Evolutionary conservation across 2,329 filamentous ascomycete species (phyloP), one percentile per base, ranked within the genome.

Genomic region (Penicillium sp.): DNA sequence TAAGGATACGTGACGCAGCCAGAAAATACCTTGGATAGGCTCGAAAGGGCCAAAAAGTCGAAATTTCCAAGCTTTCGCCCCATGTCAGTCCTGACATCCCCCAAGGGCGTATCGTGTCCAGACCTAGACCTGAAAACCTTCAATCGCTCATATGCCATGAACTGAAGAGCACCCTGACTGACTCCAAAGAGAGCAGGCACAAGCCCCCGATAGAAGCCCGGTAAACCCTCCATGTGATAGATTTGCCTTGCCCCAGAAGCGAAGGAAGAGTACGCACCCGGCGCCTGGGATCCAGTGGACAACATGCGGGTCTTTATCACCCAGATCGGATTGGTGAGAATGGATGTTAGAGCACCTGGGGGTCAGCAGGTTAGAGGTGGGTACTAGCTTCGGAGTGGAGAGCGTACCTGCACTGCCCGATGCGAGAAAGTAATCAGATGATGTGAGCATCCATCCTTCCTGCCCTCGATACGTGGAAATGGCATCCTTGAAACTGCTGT

Each of bases 281-380:
- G 82, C 5, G 84, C 80, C 48, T 82, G 79, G 44, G 83, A 82
- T 60, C 94, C 89, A 4, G 89, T 92, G 27, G 91, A 90, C 22
- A 97, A 79, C 91, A 99, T 97, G 57, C 94, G 88, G 8, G 92
- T 97, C 78, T 97, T 97, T 70, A 99, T 85, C 2, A 99, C 94
- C 94, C 94, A 99, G 63, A 99, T 86, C 2, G 94, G 94, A 69
- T 97, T 97, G 27, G 94, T 97, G 59, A 92, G 79, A 27, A 89
- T 75, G 39, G 92, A 88, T 1, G 91, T 95, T 36, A 89, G 72
- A 16, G 87, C 78, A 27, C 92, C 92, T 58, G 35, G 8, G 41
- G 22, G 22, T 24, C 14, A 38, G n/a, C 8, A 20, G 2, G n/a
- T 59, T 30, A 53, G 53, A 45, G 14, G 4, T 36, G 5, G n/a